phyloP scores from a whole-genome alignment of 352 stramenopile genomes.

The Pythium utonaiense region DNA sequence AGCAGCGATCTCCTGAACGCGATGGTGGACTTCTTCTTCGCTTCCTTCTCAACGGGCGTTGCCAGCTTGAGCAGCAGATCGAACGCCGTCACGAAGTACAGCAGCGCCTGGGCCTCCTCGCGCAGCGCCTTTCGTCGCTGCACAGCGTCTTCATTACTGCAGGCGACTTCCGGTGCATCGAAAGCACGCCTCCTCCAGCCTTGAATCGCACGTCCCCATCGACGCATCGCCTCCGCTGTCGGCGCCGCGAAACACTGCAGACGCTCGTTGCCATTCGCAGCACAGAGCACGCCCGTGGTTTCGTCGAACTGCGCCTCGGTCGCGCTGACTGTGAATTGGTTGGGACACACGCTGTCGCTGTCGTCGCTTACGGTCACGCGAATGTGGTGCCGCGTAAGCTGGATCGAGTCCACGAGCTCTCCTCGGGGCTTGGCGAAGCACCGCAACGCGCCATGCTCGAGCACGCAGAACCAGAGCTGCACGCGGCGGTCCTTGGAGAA shows the following conservation, averaged over 20 bases:
- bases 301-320: slow-evolving; percentile 54
- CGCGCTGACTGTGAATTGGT: slow-evolving; percentile 56
- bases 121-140: slow-evolving; percentile 4
- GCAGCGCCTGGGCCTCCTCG: slow-evolving; percentile 14
- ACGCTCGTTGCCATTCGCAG: slow-evolving; percentile 28
- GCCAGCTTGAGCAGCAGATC: slow-evolving; percentile 20
- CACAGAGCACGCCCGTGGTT: slow-evolving; percentile 37
- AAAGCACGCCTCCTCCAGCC: slow-evolving; percentile 73
- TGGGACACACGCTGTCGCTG: slow-evolving; percentile 42
- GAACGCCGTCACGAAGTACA: slow-evolving; percentile 23
- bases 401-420: slow-evolving; percentile 34
- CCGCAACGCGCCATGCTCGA: slow-evolving; percentile 60
- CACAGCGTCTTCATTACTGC: not conserved
- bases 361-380: slow-evolving; percentile 47
- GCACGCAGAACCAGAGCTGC: slow-evolving; percentile 58
- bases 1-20: slow-evolving; percentile 7
- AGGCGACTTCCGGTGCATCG: slow-evolving; percentile 20
- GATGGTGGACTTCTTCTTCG: not conserved
- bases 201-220: slow-evolving; percentile 65
- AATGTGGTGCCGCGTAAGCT: slow-evolving; percentile 64
- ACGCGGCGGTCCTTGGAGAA: slow-evolving; percentile 40
- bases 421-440: slow-evolving; percentile 45
- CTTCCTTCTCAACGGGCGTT: not conserved
- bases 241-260: slow-evolving; percentile 49
- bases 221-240: slow-evolving; percentile 49